Percentiles rank a stretch among this genome's conserved stretches.
These are phyloP conservation scores for Acacia acuminata DNA, from an alignment of 306 rosid genomes.

Conservation along the genomic window DNA sequence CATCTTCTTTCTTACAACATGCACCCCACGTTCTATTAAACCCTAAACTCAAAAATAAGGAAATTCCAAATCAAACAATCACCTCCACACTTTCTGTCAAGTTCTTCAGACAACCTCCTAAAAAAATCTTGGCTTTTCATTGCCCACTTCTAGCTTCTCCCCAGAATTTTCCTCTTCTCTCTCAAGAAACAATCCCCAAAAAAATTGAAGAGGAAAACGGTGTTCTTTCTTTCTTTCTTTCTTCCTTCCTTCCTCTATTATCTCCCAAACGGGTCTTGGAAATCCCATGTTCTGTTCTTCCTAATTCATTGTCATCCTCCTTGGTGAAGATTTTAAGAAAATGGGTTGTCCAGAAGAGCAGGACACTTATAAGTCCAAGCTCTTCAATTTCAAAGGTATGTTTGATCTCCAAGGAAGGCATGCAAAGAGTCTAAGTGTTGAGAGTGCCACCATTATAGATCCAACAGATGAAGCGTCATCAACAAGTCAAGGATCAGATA, in stretches of 20 bases:
- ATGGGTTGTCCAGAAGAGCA: slow-evolving; percentile 58
- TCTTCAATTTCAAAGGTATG: slow-evolving; percentile 50
- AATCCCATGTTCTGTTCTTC: slow-evolving; percentile 55
- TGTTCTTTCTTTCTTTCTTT: not conserved
- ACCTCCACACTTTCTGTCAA: slow-evolving; percentile 51
- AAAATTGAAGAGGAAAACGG: not conserved
- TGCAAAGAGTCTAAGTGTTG: slow-evolving; percentile 72
- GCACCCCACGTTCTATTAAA: slow-evolving; percentile 82
- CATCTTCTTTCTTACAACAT: slow-evolving; percentile 47
- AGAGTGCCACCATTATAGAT: slow-evolving; percentile 39
- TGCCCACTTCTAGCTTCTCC: slow-evolving; percentile 34
- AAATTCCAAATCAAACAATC: slow-evolving; percentile 38
- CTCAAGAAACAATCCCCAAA: slow-evolving; percentile 7
- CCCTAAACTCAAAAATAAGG: slow-evolving; percentile 31
- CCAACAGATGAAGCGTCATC: slow-evolving; percentile 42
- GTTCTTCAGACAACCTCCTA: slow-evolving; percentile 25
- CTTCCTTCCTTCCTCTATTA: not conserved
- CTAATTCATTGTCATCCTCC: slow-evolving; percentile 29
- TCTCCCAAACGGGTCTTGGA: slow-evolving; percentile 29
- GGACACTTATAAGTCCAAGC: slow-evolving; percentile 46
- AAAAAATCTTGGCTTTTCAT: slow-evolving; percentile 33
- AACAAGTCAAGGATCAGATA: slow-evolving; percentile 39
- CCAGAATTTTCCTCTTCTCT: slow-evolving; percentile 15
- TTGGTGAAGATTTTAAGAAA: not conserved
- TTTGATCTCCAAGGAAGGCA: slow-evolving; percentile 52